phyloP scores from a whole-genome alignment of 1,139 yeast species.

The Hemisphaericaspora subhashii region DNA sequence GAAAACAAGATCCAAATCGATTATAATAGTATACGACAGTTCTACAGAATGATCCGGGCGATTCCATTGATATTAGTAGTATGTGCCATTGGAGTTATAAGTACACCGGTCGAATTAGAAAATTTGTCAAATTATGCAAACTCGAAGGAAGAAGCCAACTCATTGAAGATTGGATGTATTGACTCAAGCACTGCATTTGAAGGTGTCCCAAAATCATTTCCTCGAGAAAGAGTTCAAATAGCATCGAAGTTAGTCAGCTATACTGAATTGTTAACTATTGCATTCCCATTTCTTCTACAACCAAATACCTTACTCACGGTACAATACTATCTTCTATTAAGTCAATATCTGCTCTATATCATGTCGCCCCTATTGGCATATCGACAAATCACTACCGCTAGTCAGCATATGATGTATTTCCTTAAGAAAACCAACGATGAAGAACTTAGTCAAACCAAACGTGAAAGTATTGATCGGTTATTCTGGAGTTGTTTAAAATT shows the following conservation, averaged over 20 bases:
- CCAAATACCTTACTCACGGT: slow-evolving; percentile 25
- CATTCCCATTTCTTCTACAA: slow-evolving; percentile 25
- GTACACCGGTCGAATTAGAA: slow-evolving; percentile 35
- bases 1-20: slow-evolving; percentile 21
- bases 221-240: slow-evolving; percentile 24
- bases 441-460: slow-evolving; percentile 10
- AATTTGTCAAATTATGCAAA: slow-evolving; percentile 30
- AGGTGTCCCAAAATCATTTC: slow-evolving; percentile 16
- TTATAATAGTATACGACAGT: slow-evolving; percentile 22
- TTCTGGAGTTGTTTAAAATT: slow-evolving; percentile 49
- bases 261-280: slow-evolving; percentile 22
- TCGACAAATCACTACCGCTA: slow-evolving; percentile 30
- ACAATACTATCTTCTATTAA: slow-evolving; percentile 31
- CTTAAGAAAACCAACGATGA: slow-evolving; percentile 18
- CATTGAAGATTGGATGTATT: slow-evolving; percentile 21
- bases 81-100: slow-evolving; percentile 36
- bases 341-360: slow-evolving; percentile 37
- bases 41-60: slow-evolving; percentile 22
- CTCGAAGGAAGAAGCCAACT: slow-evolving; percentile 31
- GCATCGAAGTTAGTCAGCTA: slow-evolving; percentile 26
- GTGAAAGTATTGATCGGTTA: slow-evolving; percentile 22
- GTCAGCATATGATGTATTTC: slow-evolving; percentile 37
- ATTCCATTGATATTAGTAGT: slow-evolving; percentile 31
- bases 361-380: slow-evolving; percentile 42
- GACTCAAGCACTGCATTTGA: slow-evolving; percentile 9